These are phyloP conservation scores for Rhodotorula diobovata DNA, from an alignment of 768 basidiomycete genomes.

Conservation along the genomic window DNA sequence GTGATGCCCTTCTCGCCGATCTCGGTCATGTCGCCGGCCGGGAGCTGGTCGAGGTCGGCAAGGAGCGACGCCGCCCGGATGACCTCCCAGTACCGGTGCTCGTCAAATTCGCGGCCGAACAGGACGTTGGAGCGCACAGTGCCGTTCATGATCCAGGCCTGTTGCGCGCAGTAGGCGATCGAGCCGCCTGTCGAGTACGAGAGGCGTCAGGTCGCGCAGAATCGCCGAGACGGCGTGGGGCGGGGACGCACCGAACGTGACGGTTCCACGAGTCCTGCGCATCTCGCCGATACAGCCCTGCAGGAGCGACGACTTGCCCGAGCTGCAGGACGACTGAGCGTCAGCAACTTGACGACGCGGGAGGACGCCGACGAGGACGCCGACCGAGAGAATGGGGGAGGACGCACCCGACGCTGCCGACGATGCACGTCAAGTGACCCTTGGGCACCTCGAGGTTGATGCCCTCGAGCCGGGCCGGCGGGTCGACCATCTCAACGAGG, in stretches of 20 bases:
- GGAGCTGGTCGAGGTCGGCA: conserved; percentile 31
- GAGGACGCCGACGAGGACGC: background rate
- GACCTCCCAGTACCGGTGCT: conserved; percentile 51
- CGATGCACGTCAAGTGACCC: conserved; percentile 73
- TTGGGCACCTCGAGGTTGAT: conserved; percentile 66
- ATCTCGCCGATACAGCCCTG: conserved; percentile 79
- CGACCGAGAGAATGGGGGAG: background rate
- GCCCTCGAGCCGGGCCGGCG: conserved; percentile 61
- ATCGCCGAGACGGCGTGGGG: no score
- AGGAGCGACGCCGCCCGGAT: background rate
- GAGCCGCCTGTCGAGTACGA: background rate
- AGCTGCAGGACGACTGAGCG: conserved; percentile 46
- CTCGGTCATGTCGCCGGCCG: conserved; percentile 38
- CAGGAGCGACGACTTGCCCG: conserved; percentile 60
- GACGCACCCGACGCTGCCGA: conserved; percentile 61
- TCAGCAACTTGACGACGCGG: background rate
- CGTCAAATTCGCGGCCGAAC: conserved; percentile 77
- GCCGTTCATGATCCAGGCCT: conserved; percentile 73
- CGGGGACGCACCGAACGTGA: conserved; percentile 53
- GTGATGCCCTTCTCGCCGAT: conserved; percentile 86
- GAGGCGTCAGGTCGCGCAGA: no score
- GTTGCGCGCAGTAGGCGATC: conserved; percentile 17
- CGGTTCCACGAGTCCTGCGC: conserved; percentile 62
- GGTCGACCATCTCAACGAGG: background rate
- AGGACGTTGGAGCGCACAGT: conserved; percentile 84